Base-by-base conservation (phyloP, 1,284 basidiomycete genomes). In the Leccinum fallax region DNA sequence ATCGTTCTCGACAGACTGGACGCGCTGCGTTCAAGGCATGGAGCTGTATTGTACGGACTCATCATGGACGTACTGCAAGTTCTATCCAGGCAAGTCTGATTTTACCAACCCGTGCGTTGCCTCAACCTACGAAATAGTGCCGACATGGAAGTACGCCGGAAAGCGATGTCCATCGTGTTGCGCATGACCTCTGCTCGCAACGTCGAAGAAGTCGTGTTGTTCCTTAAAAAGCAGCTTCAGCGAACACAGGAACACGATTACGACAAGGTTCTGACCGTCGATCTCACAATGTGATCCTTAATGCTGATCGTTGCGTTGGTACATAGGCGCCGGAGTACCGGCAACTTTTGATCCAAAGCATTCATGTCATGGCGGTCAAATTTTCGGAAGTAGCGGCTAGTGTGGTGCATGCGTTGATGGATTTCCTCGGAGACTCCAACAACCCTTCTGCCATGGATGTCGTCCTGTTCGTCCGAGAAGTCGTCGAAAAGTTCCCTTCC, bases 351-450 rank as follows among this genome's bases (percentile, higher is more conserved):
- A 98, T 99, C 69, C 96, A 98, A 77, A 95, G 93, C 56, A 98
- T 99, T 69, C 97, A 99, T 76, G 85, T 97, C 57, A 97, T 94
- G 70, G 97, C 97, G 8, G 92, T 98, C 83, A 93, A 92, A 71
- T 98, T 98, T 82, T 95, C 94, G n/a, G 97, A 99, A 76, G 94
- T 99, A 15, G 97, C 97, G 3, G 93, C 93, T 5, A 95, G 92
- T 67, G 97, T 99, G 54, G 95, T 99, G 0, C 93, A 97, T 69
- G 96, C 96, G 3, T 84, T 99, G 58, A 97, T 99, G 94, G 95
- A 98, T 73, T 99, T 99, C 87, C 85, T 99, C 43, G 94, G 95
- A 32, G 97, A 99, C 78, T 90, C 94, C 5, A 96, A 90, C 80
- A 98, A 97, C 79, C 92, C 95, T 1, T 94, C 94, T 9, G 95